Conservation (phyloP, 2,329 filamentous ascomycete species). For the Fusarium buxicola region DNA sequence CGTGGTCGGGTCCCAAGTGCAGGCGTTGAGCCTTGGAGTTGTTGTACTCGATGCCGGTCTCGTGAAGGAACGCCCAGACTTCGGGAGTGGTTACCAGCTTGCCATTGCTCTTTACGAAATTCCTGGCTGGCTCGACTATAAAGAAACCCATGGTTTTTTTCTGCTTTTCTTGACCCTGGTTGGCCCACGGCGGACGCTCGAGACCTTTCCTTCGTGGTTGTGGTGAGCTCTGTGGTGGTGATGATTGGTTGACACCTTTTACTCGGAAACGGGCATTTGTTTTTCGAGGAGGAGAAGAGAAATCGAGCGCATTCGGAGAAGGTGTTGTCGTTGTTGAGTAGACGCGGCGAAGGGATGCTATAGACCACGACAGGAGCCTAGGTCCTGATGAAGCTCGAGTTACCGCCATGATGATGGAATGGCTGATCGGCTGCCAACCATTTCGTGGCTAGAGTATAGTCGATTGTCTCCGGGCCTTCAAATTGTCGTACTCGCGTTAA, state of each 20-base stretch:
- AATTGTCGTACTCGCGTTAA: not conserved
- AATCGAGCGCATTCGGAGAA: constrained; percentile 5
- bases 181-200: constrained; percentile 9
- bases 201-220: constrained; percentile 12
- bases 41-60: constrained; percentile 42
- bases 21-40: constrained; percentile 36
- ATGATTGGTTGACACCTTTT: no score
- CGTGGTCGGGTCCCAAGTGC: constrained; percentile 18
- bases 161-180: not conserved
- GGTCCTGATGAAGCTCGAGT: constrained; percentile 29
- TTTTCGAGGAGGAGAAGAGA: not conserved
- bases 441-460: constrained; percentile 17
- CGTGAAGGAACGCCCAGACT: constrained; percentile 45
- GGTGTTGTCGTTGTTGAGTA: constrained; percentile 24
- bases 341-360: constrained; percentile 17
- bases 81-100: constrained; percentile 47
- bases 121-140: constrained; percentile 35
- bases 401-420: constrained; percentile 42
- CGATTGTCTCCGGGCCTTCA: not conserved
- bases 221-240: not conserved
- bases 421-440: constrained; percentile 16
- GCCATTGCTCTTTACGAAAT: constrained; percentile 40
- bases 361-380: constrained; percentile 24
- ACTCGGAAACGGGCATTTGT: not conserved
- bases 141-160: constrained; percentile 8